Base-by-base conservation (phyloP, 495 filamentous ascomycete species). In the Penicillium psychrofluorescens region DNA sequence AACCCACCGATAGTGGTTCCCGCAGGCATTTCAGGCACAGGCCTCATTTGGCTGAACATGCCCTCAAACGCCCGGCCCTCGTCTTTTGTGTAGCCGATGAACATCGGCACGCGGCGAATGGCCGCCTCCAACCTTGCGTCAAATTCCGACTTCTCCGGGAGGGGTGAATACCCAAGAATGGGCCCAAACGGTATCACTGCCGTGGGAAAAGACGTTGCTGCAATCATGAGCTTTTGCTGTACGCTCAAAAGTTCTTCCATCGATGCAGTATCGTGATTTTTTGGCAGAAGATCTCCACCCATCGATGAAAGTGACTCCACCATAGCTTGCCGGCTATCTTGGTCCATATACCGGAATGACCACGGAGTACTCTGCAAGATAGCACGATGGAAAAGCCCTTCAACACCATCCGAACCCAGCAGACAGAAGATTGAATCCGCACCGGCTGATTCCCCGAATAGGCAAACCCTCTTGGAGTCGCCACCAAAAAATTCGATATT, bases 391-490 rank as follows among this genome's bases (percentile, higher is more conserved):
- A 50, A 50, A 12, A 50, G 36, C 9, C 45, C 43, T 13, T 14
- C 11, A 8, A 36, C 38, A 11, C 35, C 28, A 11, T 48, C 40
- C 4, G 45, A 32, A n/a, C 14, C 41, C 28, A 46, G 42, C 35
- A 46, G 35, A 41, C 48, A 45, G 27, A 51, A 28, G 8, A 51
- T 51, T 8, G 45, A 43, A 38, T 48, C 45, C 14, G 46, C 53
- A 4, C 78, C 74, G 4, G 76, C 77, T 28, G 66, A 72, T 32
- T 70, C 63, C 8, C 72, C 74, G 43, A 67, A 63, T 7, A 70
- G 59, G 0, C 68, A 76, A 7, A 75, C 66, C 7, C 68, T 61
- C 7, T 45, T 44, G 11, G 67, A 58, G 50, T 72, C 64, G 2
- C 74, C 74, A 12, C 71, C 72, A 29, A 76, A 65, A 1, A 66